Base-by-base conservation (phyloP, 768 basidiomycete genomes). In the Lentinula boryana region DNA sequence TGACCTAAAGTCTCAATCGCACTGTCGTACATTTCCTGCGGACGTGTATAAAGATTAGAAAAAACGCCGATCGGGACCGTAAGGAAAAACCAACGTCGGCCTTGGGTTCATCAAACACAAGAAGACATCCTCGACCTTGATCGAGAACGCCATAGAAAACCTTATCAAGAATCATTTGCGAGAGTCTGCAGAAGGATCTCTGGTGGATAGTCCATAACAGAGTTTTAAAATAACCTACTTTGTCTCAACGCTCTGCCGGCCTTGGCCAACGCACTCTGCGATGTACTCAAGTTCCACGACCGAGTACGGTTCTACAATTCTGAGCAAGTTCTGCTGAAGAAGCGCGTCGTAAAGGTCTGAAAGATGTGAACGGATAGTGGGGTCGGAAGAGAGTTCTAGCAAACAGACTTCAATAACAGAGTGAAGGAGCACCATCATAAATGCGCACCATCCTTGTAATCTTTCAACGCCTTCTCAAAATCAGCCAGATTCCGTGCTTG, bases 161-260 rank as follows among this genome's bases (percentile, higher is more conserved):
- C 66, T 95, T 95, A 75, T 98, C 96, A 40, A 98, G 77, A 63
- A 98, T 99, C 96, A 99, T 98, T 71, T 99, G 96, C 33, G 91
- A 94, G 31, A 98, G 76, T 70, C 95, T 96, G 66, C 5, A 35
- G 18, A 5, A 21, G 52, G 51, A 41, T 13, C 6, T 41, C 21
- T n/a, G 4, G 15, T 54, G 12, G 16, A 13, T 16, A 18, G 46
- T 6, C 27, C 33, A 18, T 38, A 18, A 21, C 16, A 58, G 46
- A 31, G 50, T 16, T 44, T 46, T 44, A 23, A n/a, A 5, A 53
- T 23, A 18, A 76, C 88, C 64, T 63, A 95, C 94, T 97, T 98
- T 21, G 87, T 83, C 74, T 98, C 95, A 21, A 98, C 94, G 7
- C 84, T 86, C 69, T 92, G 89, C 53, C 91, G 75, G 13, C 89